Conservation (phyloP, 805 yeast species). For the Saitoella complicata region DNA sequence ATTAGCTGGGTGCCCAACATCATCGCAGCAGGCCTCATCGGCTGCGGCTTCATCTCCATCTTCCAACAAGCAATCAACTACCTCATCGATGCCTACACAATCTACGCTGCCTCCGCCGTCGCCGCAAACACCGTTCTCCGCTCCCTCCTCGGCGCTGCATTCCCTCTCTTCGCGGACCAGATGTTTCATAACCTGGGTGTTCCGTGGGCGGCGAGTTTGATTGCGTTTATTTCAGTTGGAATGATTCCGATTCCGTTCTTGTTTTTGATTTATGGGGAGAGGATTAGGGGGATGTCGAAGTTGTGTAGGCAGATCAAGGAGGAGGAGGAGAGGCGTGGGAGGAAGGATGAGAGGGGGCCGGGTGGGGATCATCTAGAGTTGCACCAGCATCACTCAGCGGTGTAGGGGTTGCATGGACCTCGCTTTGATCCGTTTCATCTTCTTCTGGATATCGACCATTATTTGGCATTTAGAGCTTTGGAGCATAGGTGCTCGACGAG, state of each 20-base stretch:
- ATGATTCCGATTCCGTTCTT: conserved; percentile 52
- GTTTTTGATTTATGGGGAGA: conserved; percentile 39
- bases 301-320: not conserved
- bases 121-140: conserved; percentile 56
- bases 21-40: conserved; percentile 27
- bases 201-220: conserved; percentile 38
- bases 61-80: conserved; percentile 58
- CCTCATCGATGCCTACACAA: conserved; percentile 50
- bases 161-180: conserved; percentile 42
- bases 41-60: conserved; percentile 51
- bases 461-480: no score
- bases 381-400: no score
- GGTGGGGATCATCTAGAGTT: no score
- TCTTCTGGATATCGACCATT: no score
- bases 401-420: no score
- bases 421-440: no score
- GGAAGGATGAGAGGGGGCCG: no score
- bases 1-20: conserved; percentile 12
- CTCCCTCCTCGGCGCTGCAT: conserved; percentile 46
- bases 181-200: conserved; percentile 36
- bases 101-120: conserved; percentile 59
- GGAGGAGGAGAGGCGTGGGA: no score
- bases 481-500: no score
- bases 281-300: conserved; percentile 31
- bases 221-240: conserved; percentile 36